Percentiles rank a stretch among this genome's conserved stretches.
These are phyloP conservation scores for Cadophora malorum DNA, from an alignment of 2,329 filamentous ascomycete genomes.

Conservation along the genomic window DNA sequence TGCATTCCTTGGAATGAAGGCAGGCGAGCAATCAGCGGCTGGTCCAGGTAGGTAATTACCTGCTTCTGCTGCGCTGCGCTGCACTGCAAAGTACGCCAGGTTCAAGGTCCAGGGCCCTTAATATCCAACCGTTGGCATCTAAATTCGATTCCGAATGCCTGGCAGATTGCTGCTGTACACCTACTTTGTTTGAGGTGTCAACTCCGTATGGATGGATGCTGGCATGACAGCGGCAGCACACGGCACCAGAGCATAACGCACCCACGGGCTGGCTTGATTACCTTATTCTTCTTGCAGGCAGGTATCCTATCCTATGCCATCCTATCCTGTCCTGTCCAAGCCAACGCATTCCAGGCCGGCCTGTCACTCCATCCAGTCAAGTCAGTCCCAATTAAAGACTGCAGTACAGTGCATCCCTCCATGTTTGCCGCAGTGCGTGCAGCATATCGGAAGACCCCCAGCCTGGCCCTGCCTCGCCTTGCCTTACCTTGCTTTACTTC, in stretches of 20 bases:
- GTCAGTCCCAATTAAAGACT: background rate
- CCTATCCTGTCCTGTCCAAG: no score
- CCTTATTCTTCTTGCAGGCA: background rate
- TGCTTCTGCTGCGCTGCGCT: background rate
- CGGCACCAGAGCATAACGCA: background rate
- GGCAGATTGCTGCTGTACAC: background rate
- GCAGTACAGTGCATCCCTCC: background rate
- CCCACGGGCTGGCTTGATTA: background rate
- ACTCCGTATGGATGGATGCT: slow-evolving; percentile 2
- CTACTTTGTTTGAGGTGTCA: slow-evolving; percentile 3
- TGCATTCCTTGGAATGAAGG: background rate
- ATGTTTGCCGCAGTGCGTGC: background rate
- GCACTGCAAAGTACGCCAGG: background rate
- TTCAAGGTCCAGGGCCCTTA: background rate
- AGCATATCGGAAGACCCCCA: slow-evolving; percentile 8
- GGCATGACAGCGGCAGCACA: slow-evolving; percentile 12
- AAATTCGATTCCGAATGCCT: background rate
- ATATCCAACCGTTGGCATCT: background rate
- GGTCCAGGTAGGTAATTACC: background rate
- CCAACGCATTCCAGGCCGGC: background rate
- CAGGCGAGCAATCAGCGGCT: background rate
- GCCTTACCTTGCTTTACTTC: slow-evolving; percentile 1
- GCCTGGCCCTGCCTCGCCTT: slow-evolving; percentile 3
- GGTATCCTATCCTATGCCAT: background rate
- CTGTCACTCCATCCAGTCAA: background rate